A percentile compares a stretch with the other conserved stretches of the same genome.
These are phyloP conservation scores for Mycena citricolor DNA, from an alignment of 1,284 basidiomycete genomes.

Conservation along the genomic window DNA sequence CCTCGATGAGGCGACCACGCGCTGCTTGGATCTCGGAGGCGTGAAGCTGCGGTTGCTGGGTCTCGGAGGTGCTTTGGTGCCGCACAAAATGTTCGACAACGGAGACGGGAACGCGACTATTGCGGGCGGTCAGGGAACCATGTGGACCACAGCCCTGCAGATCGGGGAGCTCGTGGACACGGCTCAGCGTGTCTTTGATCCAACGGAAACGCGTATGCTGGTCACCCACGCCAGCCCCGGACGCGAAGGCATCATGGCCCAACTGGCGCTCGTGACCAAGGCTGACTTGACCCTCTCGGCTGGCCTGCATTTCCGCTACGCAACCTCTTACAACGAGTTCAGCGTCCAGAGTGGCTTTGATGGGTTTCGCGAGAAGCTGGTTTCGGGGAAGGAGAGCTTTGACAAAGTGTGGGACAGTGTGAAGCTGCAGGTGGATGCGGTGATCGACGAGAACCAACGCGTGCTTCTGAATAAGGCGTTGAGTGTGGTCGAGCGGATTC, in stretches of 20 bases:
- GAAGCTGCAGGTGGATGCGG: slow-evolving; percentile 86
- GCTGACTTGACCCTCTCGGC: slow-evolving; percentile 95
- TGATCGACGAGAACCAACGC: slow-evolving; percentile 90
- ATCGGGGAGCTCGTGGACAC: slow-evolving; percentile 98
- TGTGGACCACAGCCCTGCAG: slow-evolving; percentile 98
- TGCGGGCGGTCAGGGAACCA: slow-evolving; percentile 95
- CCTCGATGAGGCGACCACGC: slow-evolving; percentile 92
- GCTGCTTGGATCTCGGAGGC: slow-evolving; percentile 88
- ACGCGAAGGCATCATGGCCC: slow-evolving; percentile 89
- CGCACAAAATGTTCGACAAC: slow-evolving; percentile 97
- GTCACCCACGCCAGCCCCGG: slow-evolving; percentile 93
- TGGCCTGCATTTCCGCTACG: slow-evolving; percentile 96
- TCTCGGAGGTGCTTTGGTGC: slow-evolving; percentile 92
- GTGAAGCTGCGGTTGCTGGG: slow-evolving; percentile 92
- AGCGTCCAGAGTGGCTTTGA: slow-evolving; percentile 90
- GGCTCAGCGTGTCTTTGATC: slow-evolving; percentile 91
- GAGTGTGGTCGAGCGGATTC: slow-evolving; percentile 80
- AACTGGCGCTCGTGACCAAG: slow-evolving; percentile 88
- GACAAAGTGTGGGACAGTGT: slow-evolving; percentile 94
- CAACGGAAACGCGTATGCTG: slow-evolving; percentile 90
- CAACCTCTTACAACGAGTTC: slow-evolving; percentile 96
- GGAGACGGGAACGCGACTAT: slow-evolving; percentile 94
- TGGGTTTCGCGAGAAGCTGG: slow-evolving; percentile 82
- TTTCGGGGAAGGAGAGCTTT: slow-evolving; percentile 79
- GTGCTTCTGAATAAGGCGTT: slow-evolving; percentile 89